Evolutionary conservation across 2,329 filamentous ascomycete species (phyloP).

Genomic region (Fusarium nygamai): DNA sequence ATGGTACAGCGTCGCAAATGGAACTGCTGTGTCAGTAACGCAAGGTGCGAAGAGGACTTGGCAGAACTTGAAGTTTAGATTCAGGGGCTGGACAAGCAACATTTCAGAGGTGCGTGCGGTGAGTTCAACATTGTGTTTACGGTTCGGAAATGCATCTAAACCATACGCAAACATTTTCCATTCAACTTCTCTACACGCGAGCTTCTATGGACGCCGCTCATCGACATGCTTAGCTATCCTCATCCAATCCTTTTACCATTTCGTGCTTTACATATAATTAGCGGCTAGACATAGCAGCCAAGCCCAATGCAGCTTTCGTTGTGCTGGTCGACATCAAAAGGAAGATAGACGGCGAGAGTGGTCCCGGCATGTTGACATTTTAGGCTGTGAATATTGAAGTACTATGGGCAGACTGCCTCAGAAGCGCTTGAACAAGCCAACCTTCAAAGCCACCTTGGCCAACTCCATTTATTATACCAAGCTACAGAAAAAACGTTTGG

Average conservation of each 20-base stretch:
- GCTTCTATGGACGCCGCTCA: background rate
- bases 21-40: background rate
- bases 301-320: background rate
- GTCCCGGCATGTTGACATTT: background rate
- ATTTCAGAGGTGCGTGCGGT: background rate
- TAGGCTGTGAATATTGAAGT: too few relatives aligned
- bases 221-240: too few relatives aligned
- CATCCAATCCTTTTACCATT: background rate
- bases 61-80: background rate
- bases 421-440: background rate
- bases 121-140: background rate
- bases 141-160: accelerated
- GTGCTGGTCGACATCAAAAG: background rate
- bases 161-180: background rate
- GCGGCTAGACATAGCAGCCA: background rate
- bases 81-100: background rate
- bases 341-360: background rate
- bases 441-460: background rate
- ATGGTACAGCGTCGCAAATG: background rate
- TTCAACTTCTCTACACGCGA: background rate
- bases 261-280: background rate
- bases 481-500: background rate
- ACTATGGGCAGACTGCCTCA: background rate
- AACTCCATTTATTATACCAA: background rate
- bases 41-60: background rate